These are phyloP conservation scores for Luzula sylvatica DNA, from an alignment of 176 grass and related monocot species.

Conservation along the genomic window DNA sequence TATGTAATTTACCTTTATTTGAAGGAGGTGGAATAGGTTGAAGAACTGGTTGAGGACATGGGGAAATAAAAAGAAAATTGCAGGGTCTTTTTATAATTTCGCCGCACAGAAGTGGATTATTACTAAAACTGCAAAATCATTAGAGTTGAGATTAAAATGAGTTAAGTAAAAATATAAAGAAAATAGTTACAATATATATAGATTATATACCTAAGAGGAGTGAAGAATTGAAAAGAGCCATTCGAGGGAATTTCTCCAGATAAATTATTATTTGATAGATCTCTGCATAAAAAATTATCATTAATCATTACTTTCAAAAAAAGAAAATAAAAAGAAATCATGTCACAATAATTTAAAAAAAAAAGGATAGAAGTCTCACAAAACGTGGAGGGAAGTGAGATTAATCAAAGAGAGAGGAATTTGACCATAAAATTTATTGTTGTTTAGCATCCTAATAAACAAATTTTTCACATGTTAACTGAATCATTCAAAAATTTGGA, in stretches of 20 bases:
- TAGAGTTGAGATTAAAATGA: conserved; percentile 53
- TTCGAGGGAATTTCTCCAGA: conserved; percentile 53
- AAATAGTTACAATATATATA: conserved; percentile 7
- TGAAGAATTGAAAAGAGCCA: conserved; percentile 69
- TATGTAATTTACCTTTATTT: too few species aligned
- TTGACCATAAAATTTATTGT: conserved; percentile 44
- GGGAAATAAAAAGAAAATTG: too few species aligned
- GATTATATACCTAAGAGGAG: conserved; percentile 52
- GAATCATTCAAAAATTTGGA: conserved; percentile 5
- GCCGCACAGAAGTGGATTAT: too few species aligned
- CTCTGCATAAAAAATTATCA: conserved; percentile 24
- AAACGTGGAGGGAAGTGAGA: conserved; percentile 53
- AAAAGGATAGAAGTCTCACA: conserved; percentile 42
- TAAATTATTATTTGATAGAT: conserved; percentile 67
- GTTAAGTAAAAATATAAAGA: background rate
- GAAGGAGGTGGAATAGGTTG: too few species aligned
- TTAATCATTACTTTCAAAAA: background rate
- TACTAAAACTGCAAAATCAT: conserved; percentile 20
- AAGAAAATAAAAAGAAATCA: conserved; percentile 3
- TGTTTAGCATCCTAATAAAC: conserved; percentile 64
- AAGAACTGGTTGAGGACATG: too few species aligned
- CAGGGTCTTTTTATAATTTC: too few species aligned
- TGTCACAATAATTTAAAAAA: background rate
- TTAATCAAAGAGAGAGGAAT: conserved; percentile 50
- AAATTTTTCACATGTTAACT: conserved; percentile 5